Conservation (phyloP, 805 yeast genomes). For the Priceomyces melissophilus region DNA sequence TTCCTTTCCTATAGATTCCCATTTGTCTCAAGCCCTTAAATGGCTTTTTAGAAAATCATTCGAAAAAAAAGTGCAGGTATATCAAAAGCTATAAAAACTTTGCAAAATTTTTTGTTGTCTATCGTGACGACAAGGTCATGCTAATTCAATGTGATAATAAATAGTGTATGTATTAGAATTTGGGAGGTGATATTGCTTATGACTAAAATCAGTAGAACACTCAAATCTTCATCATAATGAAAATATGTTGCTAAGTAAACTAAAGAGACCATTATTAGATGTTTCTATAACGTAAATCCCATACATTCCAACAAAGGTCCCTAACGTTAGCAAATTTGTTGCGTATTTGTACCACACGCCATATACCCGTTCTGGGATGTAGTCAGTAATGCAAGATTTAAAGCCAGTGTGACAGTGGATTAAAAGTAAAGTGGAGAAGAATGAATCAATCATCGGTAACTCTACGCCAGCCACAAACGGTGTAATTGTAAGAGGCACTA, state of each 20-base stretch:
- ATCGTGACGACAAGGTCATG: no score
- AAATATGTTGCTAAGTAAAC: slow-evolving; percentile 54
- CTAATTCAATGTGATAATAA: no score
- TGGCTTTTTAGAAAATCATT: no score
- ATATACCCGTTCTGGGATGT: slow-evolving; percentile 82
- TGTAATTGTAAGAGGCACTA: slow-evolving; percentile 72
- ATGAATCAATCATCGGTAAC: slow-evolving; percentile 67
- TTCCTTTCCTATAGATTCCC: no score
- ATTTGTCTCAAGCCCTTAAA: no score
- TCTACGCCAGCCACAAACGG: slow-evolving; percentile 78
- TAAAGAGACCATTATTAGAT: slow-evolving; percentile 73
- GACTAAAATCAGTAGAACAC: neutral
- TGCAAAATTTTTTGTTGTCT: no score
- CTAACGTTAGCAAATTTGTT: slow-evolving; percentile 62
- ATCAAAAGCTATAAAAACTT: no score
- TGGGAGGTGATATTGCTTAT: neutral
- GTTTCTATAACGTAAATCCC: slow-evolving; percentile 85
- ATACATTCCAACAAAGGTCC: slow-evolving; percentile 65
- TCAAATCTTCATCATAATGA: neutral
- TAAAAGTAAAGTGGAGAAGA: slow-evolving; percentile 61
- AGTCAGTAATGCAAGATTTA: slow-evolving; percentile 88
- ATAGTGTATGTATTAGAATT: no score
- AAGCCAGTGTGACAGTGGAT: slow-evolving; percentile 85
- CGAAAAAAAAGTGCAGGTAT: no score
- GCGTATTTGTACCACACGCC: slow-evolving; percentile 74